phyloP scores from a whole-genome alignment of 371 early-diverging fungal genomes.

The Entomophthora muscae region DNA sequence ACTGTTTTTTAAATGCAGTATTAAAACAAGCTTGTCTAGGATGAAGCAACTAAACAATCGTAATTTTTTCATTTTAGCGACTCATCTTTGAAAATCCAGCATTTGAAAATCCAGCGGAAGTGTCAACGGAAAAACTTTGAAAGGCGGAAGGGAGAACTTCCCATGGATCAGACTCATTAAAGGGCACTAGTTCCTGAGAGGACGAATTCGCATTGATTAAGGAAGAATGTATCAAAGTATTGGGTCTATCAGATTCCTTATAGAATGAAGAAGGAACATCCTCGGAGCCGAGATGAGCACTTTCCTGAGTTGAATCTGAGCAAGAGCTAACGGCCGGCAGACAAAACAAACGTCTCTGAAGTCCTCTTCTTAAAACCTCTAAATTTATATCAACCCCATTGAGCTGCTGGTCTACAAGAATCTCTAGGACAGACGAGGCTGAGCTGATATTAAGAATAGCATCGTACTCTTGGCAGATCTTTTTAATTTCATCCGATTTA shows the following conservation, averaged over 20 bases:
- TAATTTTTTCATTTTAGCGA: not conserved
- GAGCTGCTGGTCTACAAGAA: not conserved
- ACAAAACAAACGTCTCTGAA: not conserved
- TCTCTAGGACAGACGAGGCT: not conserved
- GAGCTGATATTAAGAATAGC: not conserved
- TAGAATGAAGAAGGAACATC: not conserved
- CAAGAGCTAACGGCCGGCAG: not conserved
- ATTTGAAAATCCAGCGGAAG: not conserved
- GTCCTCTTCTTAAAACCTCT: not conserved
- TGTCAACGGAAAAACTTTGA: not conserved
- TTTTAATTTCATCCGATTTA: not conserved
- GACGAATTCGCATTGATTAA: not conserved
- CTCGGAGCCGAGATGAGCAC: not conserved
- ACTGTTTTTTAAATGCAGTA: not conserved
- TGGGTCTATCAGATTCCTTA: not conserved
- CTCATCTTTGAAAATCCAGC: not conserved
- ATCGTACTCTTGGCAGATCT: not conserved
- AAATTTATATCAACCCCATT: not conserved
- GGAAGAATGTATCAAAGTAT: not conserved
- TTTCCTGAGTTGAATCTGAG: not conserved
- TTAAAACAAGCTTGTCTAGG: not conserved
- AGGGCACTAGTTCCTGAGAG: not conserved
- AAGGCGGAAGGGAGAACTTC: not conserved
- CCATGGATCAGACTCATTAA: not conserved
- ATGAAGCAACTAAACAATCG: not conserved